Conservation (phyloP, 352 stramenopile genomes). For the Globisporangium spiculum region DNA sequence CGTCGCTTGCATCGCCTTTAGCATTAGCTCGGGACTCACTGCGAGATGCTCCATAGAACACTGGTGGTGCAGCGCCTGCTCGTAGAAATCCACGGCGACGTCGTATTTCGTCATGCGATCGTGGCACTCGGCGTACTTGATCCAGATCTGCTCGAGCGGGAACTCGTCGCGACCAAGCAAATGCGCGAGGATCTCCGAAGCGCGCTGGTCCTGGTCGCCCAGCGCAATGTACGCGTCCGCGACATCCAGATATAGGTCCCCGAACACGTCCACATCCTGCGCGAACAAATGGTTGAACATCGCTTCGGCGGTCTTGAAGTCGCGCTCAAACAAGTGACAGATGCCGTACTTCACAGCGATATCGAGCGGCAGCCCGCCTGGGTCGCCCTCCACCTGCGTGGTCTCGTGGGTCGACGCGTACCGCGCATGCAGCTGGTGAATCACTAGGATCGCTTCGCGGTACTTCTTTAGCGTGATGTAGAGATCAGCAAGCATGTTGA, state of each 20-base stretch:
- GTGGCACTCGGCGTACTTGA: conserved; percentile 76
- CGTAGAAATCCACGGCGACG: conserved; percentile 77
- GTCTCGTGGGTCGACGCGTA: conserved; percentile 61
- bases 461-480: conserved; percentile 88
- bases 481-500: conserved; percentile 88
- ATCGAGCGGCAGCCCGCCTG: conserved; percentile 69
- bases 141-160: conserved; percentile 75
- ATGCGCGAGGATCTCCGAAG: conserved; percentile 62
- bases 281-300: conserved; percentile 85
- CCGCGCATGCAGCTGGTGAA: conserved; percentile 68
- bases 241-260: conserved; percentile 81
- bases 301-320: conserved; percentile 68
- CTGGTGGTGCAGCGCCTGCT: conserved; percentile 65
- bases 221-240: conserved; percentile 79
- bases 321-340: conserved; percentile 74
- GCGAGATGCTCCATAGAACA: conserved; percentile 37
- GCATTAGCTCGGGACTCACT: conserved; percentile 61
- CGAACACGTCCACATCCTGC: conserved; percentile 83
- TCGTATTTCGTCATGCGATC: conserved; percentile 59
- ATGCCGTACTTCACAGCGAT: conserved; percentile 88
- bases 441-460: conserved; percentile 72
- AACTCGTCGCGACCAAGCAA: conserved; percentile 69
- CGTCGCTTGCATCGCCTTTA: conserved; percentile 68
- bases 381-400: conserved; percentile 59
- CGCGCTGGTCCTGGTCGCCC: conserved; percentile 60